A percentile compares a stretch with the other conserved stretches of the same genome.
Evolutionary conservation across 257 asterid species (phyloP).

Genomic region (Salvia miltiorrhiza): DNA sequence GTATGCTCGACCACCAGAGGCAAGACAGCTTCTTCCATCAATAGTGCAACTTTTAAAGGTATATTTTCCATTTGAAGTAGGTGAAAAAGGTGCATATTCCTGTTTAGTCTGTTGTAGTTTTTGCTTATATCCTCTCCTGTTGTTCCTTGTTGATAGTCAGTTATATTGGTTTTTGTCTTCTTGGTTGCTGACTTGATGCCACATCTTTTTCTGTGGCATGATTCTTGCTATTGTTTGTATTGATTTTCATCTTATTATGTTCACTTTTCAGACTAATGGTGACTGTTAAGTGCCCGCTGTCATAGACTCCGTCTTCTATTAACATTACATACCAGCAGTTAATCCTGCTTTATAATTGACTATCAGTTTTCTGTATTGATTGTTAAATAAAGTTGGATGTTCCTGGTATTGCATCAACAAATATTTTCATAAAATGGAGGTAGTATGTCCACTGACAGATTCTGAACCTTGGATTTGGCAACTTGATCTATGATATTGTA

Average conservation of each 20-base stretch:
- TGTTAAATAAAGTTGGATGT: neutral
- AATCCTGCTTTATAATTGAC: neutral
- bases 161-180: neutral
- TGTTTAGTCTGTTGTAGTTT: neutral
- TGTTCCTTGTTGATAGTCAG: neutral
- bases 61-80: conserved; percentile 12
- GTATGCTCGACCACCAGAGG: conserved; percentile 79
- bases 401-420: neutral
- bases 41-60: conserved; percentile 91
- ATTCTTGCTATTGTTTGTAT: conserved; percentile 11
- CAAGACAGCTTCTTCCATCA: conserved; percentile 83
- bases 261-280: neutral
- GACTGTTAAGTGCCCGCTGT: neutral
- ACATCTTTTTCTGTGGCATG: neutral
- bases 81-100: conserved; percentile 7
- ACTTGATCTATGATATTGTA: neutral
- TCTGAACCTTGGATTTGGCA: neutral
- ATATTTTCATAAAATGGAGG: neutral
- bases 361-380: neutral
- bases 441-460: neutral
- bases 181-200: neutral
- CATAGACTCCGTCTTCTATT: neutral
- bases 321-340: neutral
- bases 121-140: neutral
- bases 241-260: neutral